Base-by-base conservation (phyloP, 306 rosid species). In the Lathyrus aphaca region DNA sequence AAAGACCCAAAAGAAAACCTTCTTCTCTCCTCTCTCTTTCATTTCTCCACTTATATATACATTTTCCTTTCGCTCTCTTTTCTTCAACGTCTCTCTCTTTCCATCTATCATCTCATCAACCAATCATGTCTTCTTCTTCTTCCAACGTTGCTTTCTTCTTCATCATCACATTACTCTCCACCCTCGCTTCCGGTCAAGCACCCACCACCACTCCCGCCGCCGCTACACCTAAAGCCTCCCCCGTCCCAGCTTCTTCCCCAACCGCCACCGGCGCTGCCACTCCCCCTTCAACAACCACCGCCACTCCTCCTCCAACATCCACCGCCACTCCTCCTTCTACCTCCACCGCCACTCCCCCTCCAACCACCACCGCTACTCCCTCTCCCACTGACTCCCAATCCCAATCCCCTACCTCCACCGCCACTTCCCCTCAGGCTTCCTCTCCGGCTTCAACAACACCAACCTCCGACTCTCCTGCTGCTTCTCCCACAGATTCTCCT, bases 41-140 rank as follows among this genome's bases (percentile, higher is more conserved):
- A 11, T 38, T 14, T 27, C 21, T 40, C 4, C 1, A 5, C 3
- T 15, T 45, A 40, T 40, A 69, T 23, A 55, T 44, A 58, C 5
- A 15, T 10, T 7, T 12, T 13, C 57, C 13, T 64, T 65, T 27
- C 42, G 5, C 23, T 6, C 17, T 13, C 25, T 18, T 17, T 50
- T 8, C 6, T 50, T 49, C 10, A 7, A 8, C 14, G 4, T 10
- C 19, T 53, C 46, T 25, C 35, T 17, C 23, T 49, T 8, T 17
- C 30, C 19, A 46, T 15, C 21, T 8, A 40, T 40, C n/a, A 11
- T 12, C n/a, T 23, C 25, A 42, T 4, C 13, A 42, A 27, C 27
- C 38, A 23, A 23, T 17, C 15, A 91, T 94, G 98, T 91, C 97
- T 42, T 63, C 39, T 7, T 32, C 38, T 32, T 35, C 39, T 35